These are phyloP conservation scores for Vanderwaltozyma tropicalis DNA, from an alignment of 805 yeast genomes.

Conservation along the genomic window DNA sequence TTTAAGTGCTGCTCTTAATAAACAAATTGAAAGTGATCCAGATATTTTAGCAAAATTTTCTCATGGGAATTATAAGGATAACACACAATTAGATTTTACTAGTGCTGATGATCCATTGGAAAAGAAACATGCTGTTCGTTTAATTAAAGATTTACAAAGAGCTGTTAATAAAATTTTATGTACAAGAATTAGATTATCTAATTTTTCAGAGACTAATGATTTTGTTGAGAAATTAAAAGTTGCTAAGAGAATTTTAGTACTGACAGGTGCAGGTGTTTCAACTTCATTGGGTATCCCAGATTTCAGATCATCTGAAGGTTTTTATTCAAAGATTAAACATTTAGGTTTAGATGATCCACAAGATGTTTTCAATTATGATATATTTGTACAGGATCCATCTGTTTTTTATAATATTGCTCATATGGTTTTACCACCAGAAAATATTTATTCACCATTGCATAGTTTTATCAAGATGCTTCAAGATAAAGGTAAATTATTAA, in stretches of 20 bases:
- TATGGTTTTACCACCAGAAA: conserved; percentile 67
- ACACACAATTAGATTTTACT: not conserved
- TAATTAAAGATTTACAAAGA: conserved; percentile 43
- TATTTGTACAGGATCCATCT: conserved; percentile 63
- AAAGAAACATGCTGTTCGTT: conserved; percentile 35
- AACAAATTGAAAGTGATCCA: conserved; percentile 17
- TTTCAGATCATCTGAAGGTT: conserved; percentile 77
- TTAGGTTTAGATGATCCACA: conserved; percentile 79
- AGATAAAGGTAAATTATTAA: conserved; percentile 62
- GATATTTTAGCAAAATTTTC: conserved; percentile 10
- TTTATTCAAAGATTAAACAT: conserved; percentile 57
- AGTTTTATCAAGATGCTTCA: conserved; percentile 63
- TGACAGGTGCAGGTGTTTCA: conserved; percentile 91
- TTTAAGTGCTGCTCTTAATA: conserved; percentile 25
- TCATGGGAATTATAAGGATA: conserved; percentile 1
- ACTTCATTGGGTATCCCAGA: conserved; percentile 88
- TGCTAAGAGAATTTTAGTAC: conserved; percentile 53
- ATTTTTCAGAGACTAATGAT: conserved; percentile 48
- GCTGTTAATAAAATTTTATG: conserved; percentile 55
- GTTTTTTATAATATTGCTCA: conserved; percentile 78
- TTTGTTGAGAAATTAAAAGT: conserved; percentile 42
- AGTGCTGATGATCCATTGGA: conserved; percentile 27
- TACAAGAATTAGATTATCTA: conserved; percentile 44
- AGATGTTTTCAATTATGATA: conserved; percentile 67
- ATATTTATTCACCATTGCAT: conserved; percentile 64